Evolutionary conservation across 2,329 filamentous ascomycete genomes (phyloP), one percentile per base, ranked within the genome.

Genomic region (Coniochaeta hoffmannii): DNA sequence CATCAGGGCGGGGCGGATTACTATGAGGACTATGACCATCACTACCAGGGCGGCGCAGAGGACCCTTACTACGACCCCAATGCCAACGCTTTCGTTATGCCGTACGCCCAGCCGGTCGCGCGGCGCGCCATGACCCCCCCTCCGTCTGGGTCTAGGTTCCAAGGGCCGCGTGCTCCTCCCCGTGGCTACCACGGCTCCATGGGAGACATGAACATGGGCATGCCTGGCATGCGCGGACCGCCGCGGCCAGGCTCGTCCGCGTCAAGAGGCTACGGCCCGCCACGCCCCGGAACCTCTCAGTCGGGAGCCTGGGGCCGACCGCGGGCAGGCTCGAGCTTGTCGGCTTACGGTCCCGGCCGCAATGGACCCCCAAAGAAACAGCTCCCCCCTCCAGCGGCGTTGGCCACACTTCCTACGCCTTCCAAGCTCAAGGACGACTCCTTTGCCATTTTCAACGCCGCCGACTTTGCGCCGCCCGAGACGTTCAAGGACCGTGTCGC

Each of bases 101-200:
- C 92, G 2, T 97, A 88, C 63, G 89, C 92, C 11, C 84, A 97
- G 70, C 90, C 90, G 11, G 82, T 96, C 15, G 86, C 84, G 60
- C 89, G 93, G 63, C 89, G 93, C 65, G 93, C 93, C 53, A 97
- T 97, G 93, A 97, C 93, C 19, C 93, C 93, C 53, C 93, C 93
- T 17, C 92, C 93, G 1, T 76, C 76, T 52, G 76, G 76, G 50
- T 66, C 75, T 53, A 71, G 78, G 50, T 71, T 75, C 65, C 72
- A 67, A 17, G 65, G 74, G 3, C 64, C 64, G 53, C 80, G 62
- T 6, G 66, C 65, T 14, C 68, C 69, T 56, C 63, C 69, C 11
- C 66, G 68, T 4, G 66, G 67, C 10, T 65, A 65, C 57, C 70
- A 76, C 55, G 77, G 77, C 26, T 80, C 78, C 3, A 68, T 80